Evolutionary conservation across 2,329 filamentous ascomycete genomes (phyloP), one percentile per base, ranked within the genome.

Genomic region (Colletotrichum somersetense): DNA sequence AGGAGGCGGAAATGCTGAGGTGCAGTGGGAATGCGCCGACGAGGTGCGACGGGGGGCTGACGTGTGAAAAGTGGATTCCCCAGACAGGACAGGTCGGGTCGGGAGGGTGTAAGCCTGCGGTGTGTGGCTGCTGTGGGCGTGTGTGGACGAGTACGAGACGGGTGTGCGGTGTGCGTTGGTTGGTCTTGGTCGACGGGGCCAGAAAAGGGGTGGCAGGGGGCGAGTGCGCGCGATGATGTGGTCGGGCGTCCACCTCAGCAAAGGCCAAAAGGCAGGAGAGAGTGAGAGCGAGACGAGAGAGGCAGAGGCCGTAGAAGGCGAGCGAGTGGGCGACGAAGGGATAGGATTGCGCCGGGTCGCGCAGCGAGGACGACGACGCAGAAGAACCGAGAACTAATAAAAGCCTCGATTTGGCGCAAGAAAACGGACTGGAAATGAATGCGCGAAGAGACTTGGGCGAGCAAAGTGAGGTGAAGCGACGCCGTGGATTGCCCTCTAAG

Each of bases 341-440:
- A 66, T 55, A 63, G 55, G 58, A 62, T 57, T 72, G 68, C 62
- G 73, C 67, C 67, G 70, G 73, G 66, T 74, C 72, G 73, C 74
- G 74, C 73, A 74, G 70, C 69, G 69, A 73, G 53, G 63, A 71
- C 58, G 33, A 58, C 48, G 71, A 74, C 55, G 69, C 61, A 66
- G 68, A 71, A 68, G 26, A 75, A 78, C 79, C 85, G 84, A 88
- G 82, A 81, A 82, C 86, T 87, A 88, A 79, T 80, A 73, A 87
- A 84, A 84, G 82, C 80, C 82, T 84, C 82, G 81, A 82, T 76
- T 72, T 75, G 71, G 75, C 77, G 76, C 73, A 55, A 71, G 59
- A 75, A 68, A 71, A 70, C 55, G 58, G 70, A 73, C 71, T 61
- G 64, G 68, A 74, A 74, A 75, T 64, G 75, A 73, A 74, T 73